Percentiles rank a stretch among this genome's conserved stretches.
Conservation (phyloP, 768 basidiomycete genomes). For the Tylopilus intermedius region DNA sequence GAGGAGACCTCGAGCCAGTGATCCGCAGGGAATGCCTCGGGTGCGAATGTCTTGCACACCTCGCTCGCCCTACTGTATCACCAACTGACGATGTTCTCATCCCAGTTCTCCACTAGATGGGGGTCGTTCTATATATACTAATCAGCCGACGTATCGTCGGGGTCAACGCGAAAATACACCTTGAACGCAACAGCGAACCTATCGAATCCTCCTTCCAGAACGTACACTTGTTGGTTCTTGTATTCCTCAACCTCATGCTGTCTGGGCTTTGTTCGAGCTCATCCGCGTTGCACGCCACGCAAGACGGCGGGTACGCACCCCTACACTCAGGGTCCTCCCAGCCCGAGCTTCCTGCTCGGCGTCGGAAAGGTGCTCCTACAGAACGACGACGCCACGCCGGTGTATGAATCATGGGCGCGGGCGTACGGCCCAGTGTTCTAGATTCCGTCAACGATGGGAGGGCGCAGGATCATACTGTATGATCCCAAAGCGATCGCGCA, state of each 20-base stretch:
- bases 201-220: slow-evolving; percentile 70
- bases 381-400: no score
- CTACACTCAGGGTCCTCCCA: no score
- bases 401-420: no score
- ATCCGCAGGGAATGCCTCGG: neutral
- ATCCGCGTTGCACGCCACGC: no score
- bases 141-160: neutral
- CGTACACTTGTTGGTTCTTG: slow-evolving; percentile 51
- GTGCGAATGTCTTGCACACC: neutral
- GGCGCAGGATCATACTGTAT: no score
- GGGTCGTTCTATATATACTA: slow-evolving; percentile 50
- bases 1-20: slow-evolving; percentile 4
- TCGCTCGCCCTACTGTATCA: slow-evolving; percentile 22
- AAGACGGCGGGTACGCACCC: no score
- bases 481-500: no score
- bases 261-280: no score
- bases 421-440: no score
- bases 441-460: no score
- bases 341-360: no score
- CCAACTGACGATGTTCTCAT: slow-evolving; percentile 51
- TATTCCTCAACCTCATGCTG: slow-evolving; percentile 34
- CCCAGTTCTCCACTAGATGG: slow-evolving; percentile 72
- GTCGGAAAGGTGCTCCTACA: no score
- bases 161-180: slow-evolving; percentile 30
- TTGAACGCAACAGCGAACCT: slow-evolving; percentile 67